Percentiles rank a stretch among this genome's conserved stretches.
Conservation (phyloP, 495 filamentous ascomycete genomes). For the Staphylotrichum tortipilum region DNA sequence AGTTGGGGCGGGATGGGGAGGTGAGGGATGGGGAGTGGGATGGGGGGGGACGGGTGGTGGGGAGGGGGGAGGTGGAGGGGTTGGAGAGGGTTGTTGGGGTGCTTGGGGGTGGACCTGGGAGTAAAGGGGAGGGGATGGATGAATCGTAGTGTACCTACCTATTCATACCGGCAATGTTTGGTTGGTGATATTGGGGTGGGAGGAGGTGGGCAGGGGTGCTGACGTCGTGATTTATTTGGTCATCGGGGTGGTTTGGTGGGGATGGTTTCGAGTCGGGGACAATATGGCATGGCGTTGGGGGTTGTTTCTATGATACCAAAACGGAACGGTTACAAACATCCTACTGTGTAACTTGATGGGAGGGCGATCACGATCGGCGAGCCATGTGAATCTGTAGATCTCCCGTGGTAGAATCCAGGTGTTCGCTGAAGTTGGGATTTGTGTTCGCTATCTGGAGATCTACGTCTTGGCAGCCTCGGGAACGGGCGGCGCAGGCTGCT, state of each 20-base stretch:
- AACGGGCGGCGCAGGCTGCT: not conserved
- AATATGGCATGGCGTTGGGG: constrained; percentile 2
- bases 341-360: no score
- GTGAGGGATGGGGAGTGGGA: constrained; percentile 51
- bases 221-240: no score
- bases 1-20: constrained; percentile 47
- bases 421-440: no score
- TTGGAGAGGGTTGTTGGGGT: constrained; percentile 40
- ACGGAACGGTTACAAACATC: not conserved
- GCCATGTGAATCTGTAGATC: no score
- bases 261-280: no score
- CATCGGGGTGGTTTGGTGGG: no score
- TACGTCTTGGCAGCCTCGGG: not conserved
- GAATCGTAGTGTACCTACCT: constrained; percentile 18
- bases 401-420: no score
- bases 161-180: not conserved
- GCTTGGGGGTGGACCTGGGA: constrained; percentile 22
- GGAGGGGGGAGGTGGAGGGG: constrained; percentile 43
- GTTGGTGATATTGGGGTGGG: not conserved
- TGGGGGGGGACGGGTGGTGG: constrained; percentile 30
- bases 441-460: no score
- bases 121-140: constrained; percentile 17
- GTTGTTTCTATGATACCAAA: constrained; percentile 2
- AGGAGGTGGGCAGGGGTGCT: not conserved
- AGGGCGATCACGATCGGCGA: no score